These are phyloP conservation scores for Colletotrichum sp. DNA, from an alignment of 2,329 filamentous ascomycete genomes.

Conservation along the genomic window DNA sequence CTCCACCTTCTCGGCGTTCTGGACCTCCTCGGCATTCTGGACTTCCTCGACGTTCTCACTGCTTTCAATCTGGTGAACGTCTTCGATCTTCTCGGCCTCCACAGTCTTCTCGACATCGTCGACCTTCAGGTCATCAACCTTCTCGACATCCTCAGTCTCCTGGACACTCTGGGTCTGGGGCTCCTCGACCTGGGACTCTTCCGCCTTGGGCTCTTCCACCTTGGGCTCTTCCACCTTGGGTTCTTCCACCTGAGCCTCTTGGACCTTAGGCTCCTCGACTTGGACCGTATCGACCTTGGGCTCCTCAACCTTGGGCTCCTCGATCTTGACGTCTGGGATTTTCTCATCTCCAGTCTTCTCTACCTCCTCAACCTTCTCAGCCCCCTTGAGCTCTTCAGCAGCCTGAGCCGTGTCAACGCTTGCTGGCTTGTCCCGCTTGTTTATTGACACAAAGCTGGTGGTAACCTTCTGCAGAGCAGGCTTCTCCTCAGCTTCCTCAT, in stretches of 20 bases:
- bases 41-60: not conserved
- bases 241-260: not conserved
- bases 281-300: no score
- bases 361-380: accelerated
- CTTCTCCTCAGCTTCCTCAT: slow-evolving; percentile 1
- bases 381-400: accelerated
- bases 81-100: not conserved
- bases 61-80: not conserved
- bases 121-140: not conserved
- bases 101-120: not conserved
- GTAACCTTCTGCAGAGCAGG: not conserved
- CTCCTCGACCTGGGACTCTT: not conserved
- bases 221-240: not conserved
- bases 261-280: no score
- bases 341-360: not conserved
- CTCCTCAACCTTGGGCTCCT: no score
- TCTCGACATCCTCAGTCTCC: not conserved
- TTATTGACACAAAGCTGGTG: not conserved
- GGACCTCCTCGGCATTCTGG: not conserved
- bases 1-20: not conserved
- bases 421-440: not conserved
- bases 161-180: not conserved
- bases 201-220: no score
- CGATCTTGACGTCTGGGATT: not conserved
- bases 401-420: not conserved